Evolutionary conservation across 257 asterid genomes (phyloP).

Genomic region (Solanum neorickii): DNA sequence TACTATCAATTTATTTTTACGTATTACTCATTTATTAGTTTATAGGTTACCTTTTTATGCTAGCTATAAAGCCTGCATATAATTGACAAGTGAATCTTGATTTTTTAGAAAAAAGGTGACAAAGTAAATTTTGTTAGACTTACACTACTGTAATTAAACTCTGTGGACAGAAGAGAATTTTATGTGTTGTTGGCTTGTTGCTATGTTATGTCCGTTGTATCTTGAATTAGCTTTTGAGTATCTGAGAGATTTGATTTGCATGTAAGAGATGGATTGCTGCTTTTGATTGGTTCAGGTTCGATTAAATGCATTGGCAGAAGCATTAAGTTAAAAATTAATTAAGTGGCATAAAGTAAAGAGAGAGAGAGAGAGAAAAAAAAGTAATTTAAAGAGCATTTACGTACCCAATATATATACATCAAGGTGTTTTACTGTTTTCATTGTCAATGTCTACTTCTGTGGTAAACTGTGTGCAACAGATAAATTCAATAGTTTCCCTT

Average conservation of each 20-base stretch:
- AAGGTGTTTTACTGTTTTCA: constrained; percentile 3
- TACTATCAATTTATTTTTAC: not conserved
- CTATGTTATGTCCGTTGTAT: not conserved
- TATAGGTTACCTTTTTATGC: not conserved
- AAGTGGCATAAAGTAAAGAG: not conserved
- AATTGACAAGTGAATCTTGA: not conserved
- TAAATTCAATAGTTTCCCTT: constrained; percentile 15
- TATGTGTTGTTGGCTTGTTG: not conserved
- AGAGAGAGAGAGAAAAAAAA: not conserved
- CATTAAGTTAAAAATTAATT: constrained; percentile 9
- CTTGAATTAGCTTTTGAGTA: not conserved
- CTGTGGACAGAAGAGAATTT: not conserved
- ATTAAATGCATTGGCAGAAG: constrained; percentile 16
- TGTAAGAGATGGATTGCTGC: constrained; percentile 17
- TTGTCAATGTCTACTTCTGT: not conserved
- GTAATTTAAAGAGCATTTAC: not conserved
- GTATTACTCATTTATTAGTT: not conserved
- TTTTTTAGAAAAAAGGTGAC: not conserved
- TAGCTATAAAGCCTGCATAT: not conserved
- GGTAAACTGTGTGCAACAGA: constrained; percentile 14
- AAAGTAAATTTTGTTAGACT: not conserved
- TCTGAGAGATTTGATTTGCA: constrained; percentile 5
- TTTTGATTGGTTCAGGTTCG: constrained; percentile 1
- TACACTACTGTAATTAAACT: not conserved
- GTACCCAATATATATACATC: not conserved